These are phyloP conservation scores for Populus nigra DNA, from an alignment of 345 rosid genomes.

Conservation along the genomic window DNA sequence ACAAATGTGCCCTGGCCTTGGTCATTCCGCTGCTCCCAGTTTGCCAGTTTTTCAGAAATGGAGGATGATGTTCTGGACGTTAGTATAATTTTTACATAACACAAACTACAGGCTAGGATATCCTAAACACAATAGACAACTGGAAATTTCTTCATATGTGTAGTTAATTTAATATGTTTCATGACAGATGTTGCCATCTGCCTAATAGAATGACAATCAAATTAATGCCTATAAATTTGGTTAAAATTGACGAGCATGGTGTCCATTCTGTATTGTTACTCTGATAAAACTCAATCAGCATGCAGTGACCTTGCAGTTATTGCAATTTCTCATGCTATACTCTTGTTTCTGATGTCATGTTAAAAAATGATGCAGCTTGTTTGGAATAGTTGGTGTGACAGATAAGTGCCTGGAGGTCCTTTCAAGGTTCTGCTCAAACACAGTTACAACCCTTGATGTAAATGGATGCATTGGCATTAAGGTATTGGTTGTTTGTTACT, in stretches of 20 bases:
- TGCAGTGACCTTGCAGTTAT: background rate
- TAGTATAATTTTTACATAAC: background rate
- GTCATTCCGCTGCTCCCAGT: background rate
- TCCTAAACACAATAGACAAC: background rate
- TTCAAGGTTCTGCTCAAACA: slow-evolving; percentile 60
- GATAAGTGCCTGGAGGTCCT: slow-evolving; percentile 74
- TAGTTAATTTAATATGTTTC: background rate
- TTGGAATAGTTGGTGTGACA: slow-evolving; percentile 90
- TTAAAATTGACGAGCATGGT: background rate
- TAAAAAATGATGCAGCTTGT: slow-evolving; percentile 59
- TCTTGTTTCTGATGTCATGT: slow-evolving; percentile 17
- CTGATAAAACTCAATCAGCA: background rate
- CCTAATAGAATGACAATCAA: background rate
- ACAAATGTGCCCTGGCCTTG: background rate
- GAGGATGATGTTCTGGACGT: background rate
- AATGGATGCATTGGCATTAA: slow-evolving; percentile 90
- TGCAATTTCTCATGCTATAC: background rate
- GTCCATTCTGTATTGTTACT: background rate
- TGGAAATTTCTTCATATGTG: background rate
- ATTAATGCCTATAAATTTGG: background rate
- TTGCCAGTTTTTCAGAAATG: background rate
- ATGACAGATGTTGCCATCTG: background rate
- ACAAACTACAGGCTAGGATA: background rate
- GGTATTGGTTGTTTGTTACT: slow-evolving; percentile 35
- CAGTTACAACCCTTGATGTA: slow-evolving; percentile 80